Evolutionary conservation across 2,329 filamentous ascomycete genomes (phyloP).

Genomic region (Pseudonectria buxi): DNA sequence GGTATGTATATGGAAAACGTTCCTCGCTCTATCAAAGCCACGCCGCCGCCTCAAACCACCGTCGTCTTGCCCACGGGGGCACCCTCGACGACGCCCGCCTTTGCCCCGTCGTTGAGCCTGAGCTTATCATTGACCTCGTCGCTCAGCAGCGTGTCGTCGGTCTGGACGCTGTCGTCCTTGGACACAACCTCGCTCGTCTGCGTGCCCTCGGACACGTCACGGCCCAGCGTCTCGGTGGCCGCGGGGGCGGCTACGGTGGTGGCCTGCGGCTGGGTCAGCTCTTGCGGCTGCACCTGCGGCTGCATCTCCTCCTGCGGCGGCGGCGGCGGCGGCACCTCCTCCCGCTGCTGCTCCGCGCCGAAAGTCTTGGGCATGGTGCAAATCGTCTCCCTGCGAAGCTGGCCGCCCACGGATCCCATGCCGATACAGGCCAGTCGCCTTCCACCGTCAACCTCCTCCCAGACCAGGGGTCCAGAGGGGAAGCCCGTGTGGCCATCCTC

Average conservation of each 20-base stretch:
- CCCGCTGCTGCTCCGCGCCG: conserved; percentile 4
- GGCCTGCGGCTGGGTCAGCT: conserved; percentile 1
- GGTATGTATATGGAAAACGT: too few species aligned
- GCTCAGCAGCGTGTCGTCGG: conserved; percentile 21
- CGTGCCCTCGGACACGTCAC: conserved; percentile 18
- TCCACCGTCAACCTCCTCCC: conserved; percentile 41
- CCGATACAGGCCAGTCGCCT: conserved; percentile 46
- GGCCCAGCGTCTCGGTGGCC: conserved; percentile 1
- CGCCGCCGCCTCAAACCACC: too few species aligned
- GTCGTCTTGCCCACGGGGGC: too few species aligned
- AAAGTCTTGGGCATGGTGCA: conserved; percentile 44
- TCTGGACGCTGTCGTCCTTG: conserved; percentile 22
- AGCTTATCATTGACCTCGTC: conserved; percentile 27
- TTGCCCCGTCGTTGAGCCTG: conserved; percentile 22
- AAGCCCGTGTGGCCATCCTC: conserved; percentile 47
- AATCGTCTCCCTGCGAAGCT: conserved; percentile 39
- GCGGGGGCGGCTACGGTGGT: conserved; percentile 6
- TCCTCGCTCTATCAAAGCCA: too few species aligned
- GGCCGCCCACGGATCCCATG: conserved; percentile 41
- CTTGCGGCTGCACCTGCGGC: too few species aligned
- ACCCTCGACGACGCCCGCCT: conserved; percentile 4
- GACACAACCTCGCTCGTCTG: conserved; percentile 17
- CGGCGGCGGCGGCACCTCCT: conserved; percentile 3
- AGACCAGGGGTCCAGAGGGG: conserved; percentile 50
- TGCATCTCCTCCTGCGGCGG: conserved; percentile 7